Conservation (phyloP, 1,284 basidiomycete genomes). For the Gymnopus androsaceus region DNA sequence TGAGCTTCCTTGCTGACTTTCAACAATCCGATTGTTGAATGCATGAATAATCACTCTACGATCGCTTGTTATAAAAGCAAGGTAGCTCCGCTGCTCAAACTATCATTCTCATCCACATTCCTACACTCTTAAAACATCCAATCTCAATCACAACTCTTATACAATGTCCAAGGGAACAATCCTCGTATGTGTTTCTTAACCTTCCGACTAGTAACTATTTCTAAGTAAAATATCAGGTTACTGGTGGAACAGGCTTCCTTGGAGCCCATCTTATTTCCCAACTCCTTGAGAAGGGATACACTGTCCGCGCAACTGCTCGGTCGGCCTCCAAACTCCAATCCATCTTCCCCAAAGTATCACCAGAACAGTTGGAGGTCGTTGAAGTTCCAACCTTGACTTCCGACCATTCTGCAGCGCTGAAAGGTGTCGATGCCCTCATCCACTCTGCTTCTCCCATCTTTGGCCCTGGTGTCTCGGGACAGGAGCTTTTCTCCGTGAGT, state of each 20-base stretch:
- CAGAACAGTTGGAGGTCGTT: slow-evolving; percentile 6
- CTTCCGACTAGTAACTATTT: neutral
- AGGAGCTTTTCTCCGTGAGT: slow-evolving; percentile 9
- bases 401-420: slow-evolving; percentile 7
- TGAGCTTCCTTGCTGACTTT: too few species aligned
- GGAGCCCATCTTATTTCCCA: slow-evolving; percentile 15
- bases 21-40: too few species aligned
- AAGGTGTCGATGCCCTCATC: slow-evolving; percentile 12
- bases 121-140: too few species aligned
- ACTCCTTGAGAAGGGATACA: slow-evolving; percentile 12
- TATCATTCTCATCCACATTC: too few species aligned
- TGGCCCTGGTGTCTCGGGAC: slow-evolving; percentile 1
- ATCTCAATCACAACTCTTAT: too few species aligned
- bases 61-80: too few species aligned
- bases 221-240: slow-evolving; percentile 4
- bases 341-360: slow-evolving; percentile 11
- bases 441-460: slow-evolving; percentile 10
- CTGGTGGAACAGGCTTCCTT: slow-evolving; percentile 14
- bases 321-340: slow-evolving; percentile 2
- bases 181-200: neutral
- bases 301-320: slow-evolving; percentile 9
- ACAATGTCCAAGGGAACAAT: neutral
- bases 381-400: slow-evolving; percentile 7
- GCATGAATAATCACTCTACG: too few species aligned
- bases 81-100: too few species aligned